phyloP scores from a whole-genome alignment of 78 protist genomes.

The Speleostelium caveatum region DNA sequence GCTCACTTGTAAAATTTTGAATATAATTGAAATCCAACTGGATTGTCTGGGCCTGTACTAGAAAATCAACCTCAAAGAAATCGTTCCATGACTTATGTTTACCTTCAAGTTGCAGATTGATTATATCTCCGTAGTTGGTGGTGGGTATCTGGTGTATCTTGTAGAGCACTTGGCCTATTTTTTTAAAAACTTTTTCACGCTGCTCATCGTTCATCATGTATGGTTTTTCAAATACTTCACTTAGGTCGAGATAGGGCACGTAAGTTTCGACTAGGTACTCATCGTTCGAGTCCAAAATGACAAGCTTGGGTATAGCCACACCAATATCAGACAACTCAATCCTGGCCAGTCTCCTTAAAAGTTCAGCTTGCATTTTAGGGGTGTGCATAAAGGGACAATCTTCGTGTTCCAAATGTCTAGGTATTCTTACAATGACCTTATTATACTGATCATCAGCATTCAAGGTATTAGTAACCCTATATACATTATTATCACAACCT shows the following conservation, averaged over 20 bases:
- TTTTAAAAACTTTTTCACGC: not conserved
- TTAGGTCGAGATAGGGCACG: conserved; percentile 10
- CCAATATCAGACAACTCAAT: not conserved
- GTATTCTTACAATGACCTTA: conserved; percentile 32
- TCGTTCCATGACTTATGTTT: not conserved
- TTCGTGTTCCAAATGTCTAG: not conserved
- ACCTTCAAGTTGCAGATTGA: not conserved
- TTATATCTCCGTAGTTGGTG: not conserved
- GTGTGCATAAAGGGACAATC: conserved; percentile 55
- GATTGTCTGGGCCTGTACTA: not conserved
- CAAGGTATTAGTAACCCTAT: not conserved
- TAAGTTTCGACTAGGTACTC: conserved; percentile 23
- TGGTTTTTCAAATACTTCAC: conserved; percentile 14
- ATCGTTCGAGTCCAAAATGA: not conserved
- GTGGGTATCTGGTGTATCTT: conserved; percentile 7
- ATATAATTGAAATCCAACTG: not conserved
- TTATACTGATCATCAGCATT: not conserved
- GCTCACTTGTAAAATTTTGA: not conserved
- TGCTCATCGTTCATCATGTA: not conserved
- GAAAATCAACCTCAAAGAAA: conserved; percentile 7
- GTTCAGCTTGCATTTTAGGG: conserved; percentile 33
- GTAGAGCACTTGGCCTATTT: conserved; percentile 2
- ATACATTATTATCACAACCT: conserved; percentile 65
- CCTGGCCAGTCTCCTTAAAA: not conserved
- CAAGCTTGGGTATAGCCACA: conserved; percentile 2